Base-by-base conservation (phyloP, 768 basidiomycete genomes). In the Lactifluus pinguis region DNA sequence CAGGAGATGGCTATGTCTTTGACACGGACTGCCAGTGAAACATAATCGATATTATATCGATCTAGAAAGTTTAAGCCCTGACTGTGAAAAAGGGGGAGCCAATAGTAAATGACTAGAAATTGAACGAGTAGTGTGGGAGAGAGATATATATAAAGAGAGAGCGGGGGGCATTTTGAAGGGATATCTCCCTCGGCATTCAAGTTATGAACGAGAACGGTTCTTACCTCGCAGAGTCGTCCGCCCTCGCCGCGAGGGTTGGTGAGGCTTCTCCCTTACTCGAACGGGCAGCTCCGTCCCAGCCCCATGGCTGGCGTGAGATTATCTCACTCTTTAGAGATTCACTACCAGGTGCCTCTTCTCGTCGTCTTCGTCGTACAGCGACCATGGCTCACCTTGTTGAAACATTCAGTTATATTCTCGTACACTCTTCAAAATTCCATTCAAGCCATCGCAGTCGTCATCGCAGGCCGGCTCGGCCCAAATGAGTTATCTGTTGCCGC, bases 391-490 rank as follows among this genome's bases (percentile, higher is more conserved):
- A 14, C 49, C 4, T 38, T 45, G 14, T 25, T 51, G 0, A 34
- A 19, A 17, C 4, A 1, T 4, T 11, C 69, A 86, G 84, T 86
- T 17, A 84, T 86, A 51, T 69, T 85, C 42, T 86, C 86, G 0
- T 89, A 88, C 71, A 78, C 80, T 36, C 73, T 89, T 21, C 87
- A 89, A 70, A 87, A 87, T 67, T 88, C 86, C 4, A 78, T 87
- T 41, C 87, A 88, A 70, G 85, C 86, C 4, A 73, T 76, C 17
- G 80, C 85, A 17, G 77, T 88, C 54, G 65, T 87, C 38, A 77
- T 89, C 64, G 79, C 79, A 11, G 86, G 86, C 29, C 81, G 82
- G 19, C 77, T 89, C 9, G 87, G 88, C 2, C 81, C 87, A 19
- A 75, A 84, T 64, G 83, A 86, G 67, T 75, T 90, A 15, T 86